phyloP scores from a whole-genome alignment of 345 rosid species.

The Citrus unshiu region DNA sequence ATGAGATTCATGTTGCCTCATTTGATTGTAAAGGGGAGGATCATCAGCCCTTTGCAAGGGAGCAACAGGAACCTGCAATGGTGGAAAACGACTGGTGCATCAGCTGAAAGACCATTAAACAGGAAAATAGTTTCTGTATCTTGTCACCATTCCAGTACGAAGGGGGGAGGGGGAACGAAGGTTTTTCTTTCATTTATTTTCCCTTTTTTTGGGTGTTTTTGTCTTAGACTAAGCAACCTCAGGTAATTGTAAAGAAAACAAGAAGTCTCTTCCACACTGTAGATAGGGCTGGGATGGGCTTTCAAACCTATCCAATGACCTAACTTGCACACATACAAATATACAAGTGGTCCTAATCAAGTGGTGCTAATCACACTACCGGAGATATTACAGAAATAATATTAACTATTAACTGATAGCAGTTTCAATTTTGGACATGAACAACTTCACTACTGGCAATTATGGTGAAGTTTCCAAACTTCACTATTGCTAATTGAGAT shows the following conservation, averaged over 20 bases:
- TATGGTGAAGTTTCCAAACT: neutral
- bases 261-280: neutral
- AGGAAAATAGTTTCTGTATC: neutral
- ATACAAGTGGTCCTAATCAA: neutral
- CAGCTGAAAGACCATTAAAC: constrained; percentile 15
- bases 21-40: constrained; percentile 37
- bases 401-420: neutral
- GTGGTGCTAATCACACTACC: neutral
- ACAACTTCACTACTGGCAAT: neutral
- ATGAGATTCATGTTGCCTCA: constrained; percentile 48
- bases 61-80: constrained; percentile 59
- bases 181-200: too few relatives aligned
- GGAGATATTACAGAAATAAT: neutral
- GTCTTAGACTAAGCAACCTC: neutral
- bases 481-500: neutral
- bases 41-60: constrained; percentile 56
- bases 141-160: neutral
- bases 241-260: neutral
- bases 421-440: neutral
- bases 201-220: neutral
- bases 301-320: neutral
- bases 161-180: too few relatives aligned
- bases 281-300: neutral
- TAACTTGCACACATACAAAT: neutral
- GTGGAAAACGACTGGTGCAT: neutral